Base-by-base conservation (phyloP, 176 grass and related monocot species). In the Phyllostachys edulis region DNA sequence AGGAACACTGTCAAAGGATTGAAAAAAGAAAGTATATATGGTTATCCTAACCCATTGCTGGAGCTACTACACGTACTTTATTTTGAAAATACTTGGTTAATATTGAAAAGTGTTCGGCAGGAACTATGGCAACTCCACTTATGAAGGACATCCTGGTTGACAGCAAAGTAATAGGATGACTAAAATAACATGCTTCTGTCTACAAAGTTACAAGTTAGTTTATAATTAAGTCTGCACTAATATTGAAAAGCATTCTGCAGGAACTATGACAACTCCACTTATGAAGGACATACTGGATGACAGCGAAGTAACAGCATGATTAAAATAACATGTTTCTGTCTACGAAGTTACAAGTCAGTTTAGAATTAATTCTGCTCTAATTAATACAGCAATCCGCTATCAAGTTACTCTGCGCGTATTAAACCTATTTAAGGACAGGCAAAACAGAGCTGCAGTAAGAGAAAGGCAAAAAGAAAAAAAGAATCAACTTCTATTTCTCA, bases 1-100 rank as follows among this genome's bases (percentile, higher is more conserved):
- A 94, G 67, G 73, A 91, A 84, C 20, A 89, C 86, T 88, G 18
- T 23, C 27, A 51, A 38, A 44, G 9, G 32, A 52, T 68, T 67
- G 23, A 13, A 36, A 40, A 73, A 69, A 40, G 29, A 51, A 60
- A 85, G 9, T 46, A 67, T 63, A 27, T 16, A n/a, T 73, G 11
- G 27, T 67, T 54, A 77, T 64, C 54, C 14, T 24, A 46, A n/a
- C 83, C 45, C 68, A 70, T 75, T 72, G 52, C 55, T 63, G 68
- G 51, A 72, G 44, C 17, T 73, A 66, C 16, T 51, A 67, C 74
- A 57, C 8, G 29, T 64, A 85, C 23, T 73, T 56, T 4, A 20
- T 67, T 64, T 44, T 47, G 4, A 55, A 78, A 81, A 74, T 46
- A 68, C 45, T 68, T 59, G n/a, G 40, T 78, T 44, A 59, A 71